Evolutionary conservation across 2,329 filamentous ascomycete genomes (phyloP), one percentile per base, ranked within the genome.

Genomic region (Colletotrichum tabaci): DNA sequence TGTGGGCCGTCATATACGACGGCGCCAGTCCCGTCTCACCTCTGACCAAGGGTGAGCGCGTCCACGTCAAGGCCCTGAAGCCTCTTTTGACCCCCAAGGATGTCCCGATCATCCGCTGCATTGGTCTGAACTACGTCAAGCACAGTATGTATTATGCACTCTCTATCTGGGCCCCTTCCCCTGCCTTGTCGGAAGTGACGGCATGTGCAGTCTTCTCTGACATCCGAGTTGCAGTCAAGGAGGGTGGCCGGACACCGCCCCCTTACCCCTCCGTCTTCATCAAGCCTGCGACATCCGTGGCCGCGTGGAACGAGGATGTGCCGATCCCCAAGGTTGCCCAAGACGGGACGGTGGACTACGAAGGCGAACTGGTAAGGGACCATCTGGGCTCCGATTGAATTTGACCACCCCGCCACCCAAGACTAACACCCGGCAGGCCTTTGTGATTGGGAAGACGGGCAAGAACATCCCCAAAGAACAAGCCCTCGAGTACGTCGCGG

Each of bases 391-490:
- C 26, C 26, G 26, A 26, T 26, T 26, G 23, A 26, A 26, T 26
- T 3, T 26, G 23, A n/a, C n/a, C n/a, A n/a, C 23, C 2, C 23
- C 3, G 3, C 23, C 23, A 2, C 23, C 23, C 2, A 2, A 3
- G 13, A 15, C 66, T 71, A 8, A 72, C 62, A 21, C 15, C 30
- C 1, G 2, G 1, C 57, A 77, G 81, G 81, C 79, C 62, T 82
- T 91, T 21, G 83, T 91, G 3, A 87, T 91, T 74, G 86, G 87
- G 18, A 85, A 84, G 52, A 82, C 85, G 12, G 87, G 85, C 21
- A 88, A 88, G 71, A 80, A 90, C 75, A 84, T 89, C 18, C 73
- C 83, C 21, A 80, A 84, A 57, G 77, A 81, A 0, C 75, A 84
- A 1, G 86, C 87, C 0, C 80, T 85, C 38, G 74, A 78, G 0